Evolutionary conservation across 2,329 filamentous ascomycete genomes (phyloP), one percentile per base, ranked within the genome.

Genomic region (Berkeleyomyces basicola): DNA sequence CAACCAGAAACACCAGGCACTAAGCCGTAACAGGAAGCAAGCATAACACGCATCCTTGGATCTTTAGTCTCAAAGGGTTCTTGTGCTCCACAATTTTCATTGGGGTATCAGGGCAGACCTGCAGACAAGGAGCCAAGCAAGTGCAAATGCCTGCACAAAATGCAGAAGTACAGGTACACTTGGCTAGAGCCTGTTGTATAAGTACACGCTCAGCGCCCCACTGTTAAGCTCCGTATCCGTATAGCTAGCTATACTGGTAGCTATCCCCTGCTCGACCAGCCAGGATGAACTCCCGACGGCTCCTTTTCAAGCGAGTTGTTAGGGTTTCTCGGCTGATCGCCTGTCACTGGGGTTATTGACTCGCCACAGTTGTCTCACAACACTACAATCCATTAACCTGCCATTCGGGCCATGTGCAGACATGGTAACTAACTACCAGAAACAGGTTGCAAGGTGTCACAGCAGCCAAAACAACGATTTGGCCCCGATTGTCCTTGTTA

Each of bases 1-100:
- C 63, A 65, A 63, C 63, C 61, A 58, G 61, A 60, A 60, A 33
- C 61, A 65, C 63, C 57, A 16, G 36, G 49, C 62, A 61, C 63
- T 62, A 65, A 55, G 37, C 61, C 61, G 2, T 58, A 65, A 57
- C 37, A 33, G 63, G 63, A 62, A 62, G 46, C 39, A 55, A 37
- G 31, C 51, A 55, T 55, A 55, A 55, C 39, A 39, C 16, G 6
- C 11, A 53, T n/a, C 5, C 31, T 40, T 14, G 14, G 53, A 14
- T 37, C 33, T 46, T 46, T 39, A 14, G 51, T 7, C 23, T 23
- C n/a, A 14, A 44, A 14, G 44, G 33, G 31, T 39, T 47, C 7
- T 51, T 46, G 31, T 44, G 36, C 58, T 49, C 63, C 59, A 57
- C 46, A 62, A 47, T 51, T 62, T 62, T 51, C 59, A 62, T 64